These are phyloP conservation scores for Trichophyton rubrum DNA, from an alignment of 2,329 filamentous ascomycete genomes.

Conservation along the genomic window DNA sequence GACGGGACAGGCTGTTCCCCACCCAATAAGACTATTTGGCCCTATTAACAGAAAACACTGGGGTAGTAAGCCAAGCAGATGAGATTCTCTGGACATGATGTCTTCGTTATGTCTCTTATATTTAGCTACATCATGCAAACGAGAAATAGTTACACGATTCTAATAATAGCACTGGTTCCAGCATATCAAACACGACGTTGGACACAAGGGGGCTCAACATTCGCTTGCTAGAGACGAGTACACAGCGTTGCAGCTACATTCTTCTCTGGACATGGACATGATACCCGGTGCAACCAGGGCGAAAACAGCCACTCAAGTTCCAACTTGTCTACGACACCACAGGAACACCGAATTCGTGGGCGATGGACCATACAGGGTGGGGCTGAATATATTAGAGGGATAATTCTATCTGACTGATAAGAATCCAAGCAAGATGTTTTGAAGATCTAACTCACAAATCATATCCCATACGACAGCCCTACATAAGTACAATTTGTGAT, in stretches of 20 bases:
- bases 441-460: no score
- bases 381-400: no score
- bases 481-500: no score
- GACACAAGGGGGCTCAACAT: neutral
- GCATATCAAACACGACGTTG: slow-evolving; percentile 5
- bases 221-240: slow-evolving; percentile 6
- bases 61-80: neutral
- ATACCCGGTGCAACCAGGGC: neutral
- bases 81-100: neutral
- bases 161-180: neutral
- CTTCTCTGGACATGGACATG: neutral
- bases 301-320: neutral
- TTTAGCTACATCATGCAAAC: neutral
- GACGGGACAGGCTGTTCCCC: neutral
- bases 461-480: no score
- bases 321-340: neutral
- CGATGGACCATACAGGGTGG: no score
- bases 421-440: no score
- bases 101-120: neutral
- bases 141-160: neutral
- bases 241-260: slow-evolving; percentile 5
- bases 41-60: neutral
- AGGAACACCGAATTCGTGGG: no score
- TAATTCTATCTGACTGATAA: no score
- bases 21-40: neutral